These are phyloP conservation scores for Vitis rotundifolia DNA, from an alignment of 164 flowering plant genomes.

Conservation along the genomic window DNA sequence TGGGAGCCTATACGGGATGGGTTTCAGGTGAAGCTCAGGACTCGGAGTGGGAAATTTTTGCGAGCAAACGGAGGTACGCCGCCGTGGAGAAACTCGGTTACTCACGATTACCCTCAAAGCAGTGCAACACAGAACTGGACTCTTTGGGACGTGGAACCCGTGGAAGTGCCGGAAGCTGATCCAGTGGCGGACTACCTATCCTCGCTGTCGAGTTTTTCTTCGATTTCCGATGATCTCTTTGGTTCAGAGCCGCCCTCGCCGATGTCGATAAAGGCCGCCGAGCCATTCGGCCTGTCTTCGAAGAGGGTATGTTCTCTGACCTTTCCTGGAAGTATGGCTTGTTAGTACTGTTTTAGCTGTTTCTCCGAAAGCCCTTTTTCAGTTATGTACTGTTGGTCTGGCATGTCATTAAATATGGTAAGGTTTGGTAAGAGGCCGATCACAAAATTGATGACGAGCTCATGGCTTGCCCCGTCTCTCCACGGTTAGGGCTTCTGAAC, in stretches of 20 bases:
- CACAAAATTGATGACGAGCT: no score
- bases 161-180: conserved; percentile 20
- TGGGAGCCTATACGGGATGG: conserved; percentile 81
- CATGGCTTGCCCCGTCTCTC: no score
- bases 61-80: conserved; percentile 74
- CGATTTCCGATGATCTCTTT: conserved; percentile 31
- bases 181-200: conserved; percentile 25
- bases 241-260: conserved; percentile 40
- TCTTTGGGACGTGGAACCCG: conserved; percentile 65
- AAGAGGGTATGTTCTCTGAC: conserved; percentile 12
- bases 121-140: conserved; percentile 47
- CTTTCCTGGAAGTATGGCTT: no score
- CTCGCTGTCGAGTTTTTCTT: conserved; percentile 37
- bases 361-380: no score
- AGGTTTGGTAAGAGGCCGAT: no score
- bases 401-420: no score
- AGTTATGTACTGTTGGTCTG: no score
- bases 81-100: conserved; percentile 78
- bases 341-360: no score
- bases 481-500: no score
- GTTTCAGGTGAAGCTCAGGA: conserved; percentile 55
- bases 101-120: conserved; percentile 54
- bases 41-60: conserved; percentile 46
- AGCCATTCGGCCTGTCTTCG: conserved; percentile 2
- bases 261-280: conserved; percentile 17